These are phyloP conservation scores for Irpex lacteus DNA, from an alignment of 1,284 basidiomycete genomes.

Conservation along the genomic window DNA sequence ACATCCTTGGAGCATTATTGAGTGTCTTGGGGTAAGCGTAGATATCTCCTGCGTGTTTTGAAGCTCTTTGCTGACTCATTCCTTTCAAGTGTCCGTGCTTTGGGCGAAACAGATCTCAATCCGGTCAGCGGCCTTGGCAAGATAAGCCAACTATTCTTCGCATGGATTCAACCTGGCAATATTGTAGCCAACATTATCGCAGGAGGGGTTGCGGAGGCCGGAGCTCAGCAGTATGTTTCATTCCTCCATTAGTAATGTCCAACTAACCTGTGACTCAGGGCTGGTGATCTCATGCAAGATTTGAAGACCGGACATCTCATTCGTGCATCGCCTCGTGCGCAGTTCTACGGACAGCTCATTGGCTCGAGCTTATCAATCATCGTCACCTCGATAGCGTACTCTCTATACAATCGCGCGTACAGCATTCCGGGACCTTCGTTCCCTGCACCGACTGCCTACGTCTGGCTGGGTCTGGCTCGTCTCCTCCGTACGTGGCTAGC, in stretches of 20 bases:
- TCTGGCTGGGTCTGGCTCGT: constrained; percentile 89
- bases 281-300: constrained; percentile 98
- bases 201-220: constrained; percentile 94
- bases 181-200: constrained; percentile 96
- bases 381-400: constrained; percentile 86
- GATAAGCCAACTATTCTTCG: constrained; percentile 92
- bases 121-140: constrained; percentile 95
- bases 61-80: constrained; percentile 4
- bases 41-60: background rate
- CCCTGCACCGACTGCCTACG: constrained; percentile 91
- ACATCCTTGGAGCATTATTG: constrained; percentile 79
- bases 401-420: constrained; percentile 86
- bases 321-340: constrained; percentile 81
- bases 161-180: constrained; percentile 91
- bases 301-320: constrained; percentile 93
- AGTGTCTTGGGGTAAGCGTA: constrained; percentile 79
- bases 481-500: constrained; percentile 64
- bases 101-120: constrained; percentile 93
- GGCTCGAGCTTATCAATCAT: constrained; percentile 86
- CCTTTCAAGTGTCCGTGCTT: constrained; percentile 70
- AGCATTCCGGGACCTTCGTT: constrained; percentile 87
- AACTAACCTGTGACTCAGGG: constrained; percentile 42
- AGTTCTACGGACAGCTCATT: constrained; percentile 87
- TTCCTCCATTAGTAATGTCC: background rate
- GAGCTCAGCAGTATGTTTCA: constrained; percentile 78